Conservation (phyloP, 1,284 basidiomycete genomes). For the Rhodotorula sp. region DNA sequence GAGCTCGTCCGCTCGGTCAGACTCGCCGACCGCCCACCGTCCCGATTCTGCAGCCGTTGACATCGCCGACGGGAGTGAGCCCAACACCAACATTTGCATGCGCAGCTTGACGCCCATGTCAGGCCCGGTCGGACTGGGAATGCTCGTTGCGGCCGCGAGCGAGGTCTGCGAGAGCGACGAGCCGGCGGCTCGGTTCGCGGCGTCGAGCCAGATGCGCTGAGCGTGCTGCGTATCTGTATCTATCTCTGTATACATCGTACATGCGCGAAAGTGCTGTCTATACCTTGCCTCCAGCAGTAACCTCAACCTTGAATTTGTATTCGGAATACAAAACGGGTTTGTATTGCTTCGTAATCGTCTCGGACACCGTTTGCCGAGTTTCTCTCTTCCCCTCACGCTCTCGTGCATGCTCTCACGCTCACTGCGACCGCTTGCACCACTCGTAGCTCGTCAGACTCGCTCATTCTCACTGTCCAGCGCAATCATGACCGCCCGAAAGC, state of each 20-base stretch:
- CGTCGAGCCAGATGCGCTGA: background rate
- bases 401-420: background rate
- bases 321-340: too few species aligned
- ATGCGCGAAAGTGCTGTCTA: background rate
- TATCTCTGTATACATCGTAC: background rate
- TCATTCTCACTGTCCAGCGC: background rate
- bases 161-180: slow-evolving; percentile 4
- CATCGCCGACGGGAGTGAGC: background rate
- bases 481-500: slow-evolving; percentile 17
- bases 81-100: background rate
- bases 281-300: too few species aligned
- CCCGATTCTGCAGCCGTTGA: background rate
- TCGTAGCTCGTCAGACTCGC: background rate
- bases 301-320: too few species aligned
- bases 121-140: slow-evolving; percentile 17
- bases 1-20: too few species aligned
- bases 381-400: background rate
- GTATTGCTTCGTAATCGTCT: too few species aligned
- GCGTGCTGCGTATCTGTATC: background rate
- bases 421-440: background rate
- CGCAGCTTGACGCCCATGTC: too few species aligned
- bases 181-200: background rate
- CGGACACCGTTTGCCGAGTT: background rate
- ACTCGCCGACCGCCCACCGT: background rate
- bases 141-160: slow-evolving; percentile 20